Evolutionary conservation across 768 basidiomycete genomes (phyloP).

Genomic region (Asterophora parasitica): DNA sequence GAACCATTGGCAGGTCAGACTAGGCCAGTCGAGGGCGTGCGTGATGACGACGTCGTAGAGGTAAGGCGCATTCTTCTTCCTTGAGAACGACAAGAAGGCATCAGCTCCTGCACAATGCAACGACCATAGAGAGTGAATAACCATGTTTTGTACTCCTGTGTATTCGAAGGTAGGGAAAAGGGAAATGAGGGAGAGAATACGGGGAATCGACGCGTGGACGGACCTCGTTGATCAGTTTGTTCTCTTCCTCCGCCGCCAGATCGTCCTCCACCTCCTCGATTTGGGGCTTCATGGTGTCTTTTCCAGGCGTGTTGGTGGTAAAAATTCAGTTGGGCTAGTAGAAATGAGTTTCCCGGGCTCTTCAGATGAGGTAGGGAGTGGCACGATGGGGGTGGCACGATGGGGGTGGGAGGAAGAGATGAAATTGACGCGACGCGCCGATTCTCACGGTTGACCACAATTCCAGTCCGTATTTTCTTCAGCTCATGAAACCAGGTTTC

Average conservation of each 20-base stretch:
- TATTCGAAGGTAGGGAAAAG: neutral
- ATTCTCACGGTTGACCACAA: conserved; percentile 31
- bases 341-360: neutral
- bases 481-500: too few relatives aligned
- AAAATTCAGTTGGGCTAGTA: neutral
- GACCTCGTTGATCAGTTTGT: conserved; percentile 85
- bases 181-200: neutral
- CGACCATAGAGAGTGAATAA: conserved; percentile 23
- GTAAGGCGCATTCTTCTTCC: conserved; percentile 97
- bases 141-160: conserved; percentile 85
- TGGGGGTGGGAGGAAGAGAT: conserved; percentile 2
- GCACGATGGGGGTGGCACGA: neutral
- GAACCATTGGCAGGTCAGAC: conserved; percentile 97
- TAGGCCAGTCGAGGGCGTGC: conserved; percentile 97
- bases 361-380: neutral
- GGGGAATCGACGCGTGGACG: conserved; percentile 20
- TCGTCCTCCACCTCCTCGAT: conserved; percentile 76
- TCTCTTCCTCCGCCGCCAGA: conserved; percentile 79
- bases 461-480: conserved; percentile 20
- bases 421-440: conserved; percentile 35
- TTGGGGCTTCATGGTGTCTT: conserved; percentile 40
- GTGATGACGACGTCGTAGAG: conserved; percentile 97
- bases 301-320: neutral
- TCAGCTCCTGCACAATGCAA: conserved; percentile 2
- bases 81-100: conserved; percentile 24